Evolutionary conservation across 192 early-diverging fungal species (phyloP).

Genomic region (Entomortierella chlamydospora): DNA sequence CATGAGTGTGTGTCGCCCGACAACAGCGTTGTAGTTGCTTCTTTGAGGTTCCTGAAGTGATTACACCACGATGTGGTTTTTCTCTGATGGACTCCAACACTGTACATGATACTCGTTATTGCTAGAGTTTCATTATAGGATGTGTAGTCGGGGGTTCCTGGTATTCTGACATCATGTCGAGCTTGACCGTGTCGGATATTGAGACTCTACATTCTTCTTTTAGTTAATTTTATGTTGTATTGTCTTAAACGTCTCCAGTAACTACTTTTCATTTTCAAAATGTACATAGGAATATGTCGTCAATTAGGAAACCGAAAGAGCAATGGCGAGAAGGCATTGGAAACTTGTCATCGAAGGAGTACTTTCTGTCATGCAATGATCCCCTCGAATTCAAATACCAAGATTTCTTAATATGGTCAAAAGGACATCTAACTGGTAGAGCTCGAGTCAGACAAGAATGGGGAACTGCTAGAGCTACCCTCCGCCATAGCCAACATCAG

Average conservation of each 20-base stretch:
- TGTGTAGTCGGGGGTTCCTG: constrained; percentile 2
- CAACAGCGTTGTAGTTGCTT: not conserved
- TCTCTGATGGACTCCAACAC: constrained; percentile 6
- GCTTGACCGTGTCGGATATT: constrained; percentile 1
- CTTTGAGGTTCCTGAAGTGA: not conserved
- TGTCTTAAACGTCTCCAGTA: not conserved
- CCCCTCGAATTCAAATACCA: not conserved
- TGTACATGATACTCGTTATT: not conserved
- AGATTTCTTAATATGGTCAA: constrained; percentile 7
- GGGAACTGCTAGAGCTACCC: constrained; percentile 3
- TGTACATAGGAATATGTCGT: not conserved
- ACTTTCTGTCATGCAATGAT: not conserved
- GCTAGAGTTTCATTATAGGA: constrained; percentile 6
- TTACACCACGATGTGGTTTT: not conserved
- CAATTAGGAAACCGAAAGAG: not conserved
- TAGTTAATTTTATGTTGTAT: not conserved
- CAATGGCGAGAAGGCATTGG: not conserved
- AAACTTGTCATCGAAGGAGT: constrained; percentile 7
- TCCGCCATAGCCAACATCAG: constrained; percentile 1
- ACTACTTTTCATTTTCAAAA: not conserved
- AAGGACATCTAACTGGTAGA: constrained; percentile 4
- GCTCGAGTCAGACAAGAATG: constrained; percentile 5
- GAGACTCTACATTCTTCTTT: constrained; percentile 10
- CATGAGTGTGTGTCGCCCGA: constrained; percentile 1
- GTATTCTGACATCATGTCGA: constrained; percentile 6